Percentiles rank a stretch among this genome's conserved stretches.
Conservation (phyloP, 2,329 filamentous ascomycete species). For the Coniochaeta hoffmannii region DNA sequence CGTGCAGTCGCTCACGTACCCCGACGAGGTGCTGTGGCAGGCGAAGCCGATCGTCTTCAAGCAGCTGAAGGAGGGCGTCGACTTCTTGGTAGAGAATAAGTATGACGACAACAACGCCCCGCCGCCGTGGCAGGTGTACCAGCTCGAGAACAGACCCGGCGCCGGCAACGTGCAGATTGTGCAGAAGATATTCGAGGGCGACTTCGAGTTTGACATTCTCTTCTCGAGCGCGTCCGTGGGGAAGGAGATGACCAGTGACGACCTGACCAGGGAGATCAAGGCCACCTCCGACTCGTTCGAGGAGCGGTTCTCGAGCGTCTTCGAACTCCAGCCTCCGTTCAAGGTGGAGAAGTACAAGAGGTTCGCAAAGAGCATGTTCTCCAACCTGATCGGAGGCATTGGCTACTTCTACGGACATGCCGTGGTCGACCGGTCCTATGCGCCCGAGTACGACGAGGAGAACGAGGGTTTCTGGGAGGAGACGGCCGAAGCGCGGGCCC, state of each 20-base stretch:
- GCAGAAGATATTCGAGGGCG: constrained; percentile 84
- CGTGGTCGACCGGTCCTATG: constrained; percentile 82
- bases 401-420: constrained; percentile 91
- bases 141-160: constrained; percentile 61
- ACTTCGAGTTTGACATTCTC: constrained; percentile 89
- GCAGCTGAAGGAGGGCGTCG: constrained; percentile 43
- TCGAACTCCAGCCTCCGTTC: constrained; percentile 72
- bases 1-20: constrained; percentile 62
- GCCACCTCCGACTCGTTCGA: constrained; percentile 61
- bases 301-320: constrained; percentile 64
- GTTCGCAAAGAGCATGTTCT: constrained; percentile 87
- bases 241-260: constrained; percentile 47
- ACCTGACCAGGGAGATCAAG: constrained; percentile 64
- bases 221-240: constrained; percentile 72
- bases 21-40: constrained; percentile 59
- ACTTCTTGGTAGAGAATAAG: constrained; percentile 36
- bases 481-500: constrained; percentile 68
- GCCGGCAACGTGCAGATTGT: constrained; percentile 78
- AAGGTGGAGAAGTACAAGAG: constrained; percentile 61
- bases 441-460: constrained; percentile 90
- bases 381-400: constrained; percentile 87
- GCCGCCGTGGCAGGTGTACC: constrained; percentile 80
- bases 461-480: constrained; percentile 95
- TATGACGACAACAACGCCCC: constrained; percentile 56
- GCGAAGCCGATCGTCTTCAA: constrained; percentile 49